Evolutionary conservation across 306 rosid species (phyloP).

Genomic region (Medicago truncatula): DNA sequence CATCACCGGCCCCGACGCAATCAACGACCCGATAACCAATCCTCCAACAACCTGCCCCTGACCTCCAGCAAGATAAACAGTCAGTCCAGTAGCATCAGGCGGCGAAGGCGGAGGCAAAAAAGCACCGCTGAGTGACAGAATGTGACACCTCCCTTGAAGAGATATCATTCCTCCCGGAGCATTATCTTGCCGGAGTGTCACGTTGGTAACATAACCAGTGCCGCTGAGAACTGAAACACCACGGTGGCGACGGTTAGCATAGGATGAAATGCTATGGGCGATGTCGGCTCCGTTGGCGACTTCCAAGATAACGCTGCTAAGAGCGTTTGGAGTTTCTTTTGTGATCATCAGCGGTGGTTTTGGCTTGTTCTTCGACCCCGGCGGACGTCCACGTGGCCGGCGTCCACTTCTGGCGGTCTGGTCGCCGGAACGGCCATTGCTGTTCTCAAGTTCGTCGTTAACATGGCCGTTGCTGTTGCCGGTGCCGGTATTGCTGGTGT

Average conservation of each 20-base stretch:
- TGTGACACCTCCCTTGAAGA: conserved; percentile 74
- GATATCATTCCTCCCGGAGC: conserved; percentile 65
- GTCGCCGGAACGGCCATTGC: conserved; percentile 35
- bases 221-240: conserved; percentile 88
- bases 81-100: conserved; percentile 62
- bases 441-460: conserved; percentile 44
- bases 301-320: conserved; percentile 78
- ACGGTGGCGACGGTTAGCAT: conserved; percentile 73
- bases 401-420: conserved; percentile 39
- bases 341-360: conserved; percentile 75
- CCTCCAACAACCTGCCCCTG: conserved; percentile 91
- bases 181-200: conserved; percentile 69
- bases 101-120: conserved; percentile 86
- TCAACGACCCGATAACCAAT: conserved; percentile 62
- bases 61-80: conserved; percentile 70
- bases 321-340: conserved; percentile 76
- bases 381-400: conserved; percentile 82
- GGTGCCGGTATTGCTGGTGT: conserved; percentile 32
- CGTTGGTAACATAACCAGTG: conserved; percentile 67
- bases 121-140: conserved; percentile 76
- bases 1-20: conserved; percentile 77
- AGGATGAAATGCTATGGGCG: conserved; percentile 62
- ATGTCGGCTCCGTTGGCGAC: conserved; percentile 73
- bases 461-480: conserved; percentile 40
- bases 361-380: conserved; percentile 83